phyloP scores from a whole-genome alignment of 441 rosid species.

The Kokia cookei region DNA sequence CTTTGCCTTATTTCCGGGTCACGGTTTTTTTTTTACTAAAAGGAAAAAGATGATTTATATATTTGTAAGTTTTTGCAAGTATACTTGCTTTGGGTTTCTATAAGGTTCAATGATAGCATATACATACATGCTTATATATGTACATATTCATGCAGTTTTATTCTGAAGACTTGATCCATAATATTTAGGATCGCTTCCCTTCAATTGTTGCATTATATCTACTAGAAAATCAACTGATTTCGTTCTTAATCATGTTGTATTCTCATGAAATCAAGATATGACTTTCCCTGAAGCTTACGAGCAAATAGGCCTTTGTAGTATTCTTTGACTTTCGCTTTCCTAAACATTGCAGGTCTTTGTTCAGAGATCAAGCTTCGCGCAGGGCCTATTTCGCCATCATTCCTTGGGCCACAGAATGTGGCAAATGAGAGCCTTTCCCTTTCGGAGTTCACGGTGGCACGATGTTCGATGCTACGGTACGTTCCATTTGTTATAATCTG shows the following conservation, averaged over 20 bases:
- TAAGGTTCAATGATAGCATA: background rate
- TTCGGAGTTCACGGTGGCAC: conserved; percentile 25
- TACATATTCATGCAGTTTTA: background rate
- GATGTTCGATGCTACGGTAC: conserved; percentile 32
- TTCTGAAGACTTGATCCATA: background rate
- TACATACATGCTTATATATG: background rate
- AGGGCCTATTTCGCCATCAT: conserved; percentile 26
- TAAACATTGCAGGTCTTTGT: conserved; percentile 21
- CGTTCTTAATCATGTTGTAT: conserved; percentile 13
- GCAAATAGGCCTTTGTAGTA: conserved; percentile 22
- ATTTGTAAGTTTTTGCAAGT: background rate
- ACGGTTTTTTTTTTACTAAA: no score
- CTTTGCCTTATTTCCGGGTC: background rate
- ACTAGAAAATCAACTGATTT: conserved; percentile 4
- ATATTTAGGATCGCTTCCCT: background rate
- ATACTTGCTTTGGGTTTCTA: background rate
- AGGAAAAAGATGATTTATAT: background rate
- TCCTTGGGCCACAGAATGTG: conserved; percentile 20
- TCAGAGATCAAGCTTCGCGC: conserved; percentile 22
- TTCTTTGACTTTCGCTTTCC: conserved; percentile 13
- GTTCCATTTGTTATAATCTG: conserved; percentile 38
- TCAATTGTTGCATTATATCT: background rate
- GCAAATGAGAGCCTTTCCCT: conserved; percentile 41
- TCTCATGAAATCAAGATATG: conserved; percentile 27
- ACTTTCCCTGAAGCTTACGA: conserved; percentile 25